Evolutionary conservation across 2,329 filamentous ascomycete species (phyloP).

Genomic region (Alternaria sp.): DNA sequence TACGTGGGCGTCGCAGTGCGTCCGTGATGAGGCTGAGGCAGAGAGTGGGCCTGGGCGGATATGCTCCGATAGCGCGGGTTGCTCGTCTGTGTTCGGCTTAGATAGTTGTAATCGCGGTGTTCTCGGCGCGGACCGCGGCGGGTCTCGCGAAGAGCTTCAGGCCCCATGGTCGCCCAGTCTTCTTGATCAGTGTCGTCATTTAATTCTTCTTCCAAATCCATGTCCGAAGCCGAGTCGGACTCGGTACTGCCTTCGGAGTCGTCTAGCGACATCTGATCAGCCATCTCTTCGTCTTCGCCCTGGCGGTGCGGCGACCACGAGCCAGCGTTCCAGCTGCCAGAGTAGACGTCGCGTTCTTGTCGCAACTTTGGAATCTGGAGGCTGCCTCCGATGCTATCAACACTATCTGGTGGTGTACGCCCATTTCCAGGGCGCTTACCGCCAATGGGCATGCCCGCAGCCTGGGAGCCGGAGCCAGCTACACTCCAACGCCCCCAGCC

Average conservation of each 20-base stretch:
- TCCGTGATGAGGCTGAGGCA: constrained; percentile 28
- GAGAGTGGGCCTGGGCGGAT: constrained; percentile 39
- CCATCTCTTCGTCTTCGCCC: constrained; percentile 61
- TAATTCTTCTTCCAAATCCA: constrained; percentile 74
- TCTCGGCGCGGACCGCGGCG: constrained; percentile 40
- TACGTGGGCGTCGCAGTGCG: constrained; percentile 34
- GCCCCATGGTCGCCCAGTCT: constrained; percentile 91
- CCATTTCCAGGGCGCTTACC: constrained; percentile 40
- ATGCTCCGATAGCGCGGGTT: constrained; percentile 37
- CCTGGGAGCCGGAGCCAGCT: constrained; percentile 60
- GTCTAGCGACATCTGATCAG: constrained; percentile 93
- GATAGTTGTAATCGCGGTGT: constrained; percentile 51
- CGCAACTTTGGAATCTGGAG: constrained; percentile 57
- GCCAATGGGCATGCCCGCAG: constrained; percentile 53
- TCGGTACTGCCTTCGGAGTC: constrained; percentile 71
- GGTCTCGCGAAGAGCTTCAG: constrained; percentile 78
- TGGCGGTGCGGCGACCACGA: constrained; percentile 72
- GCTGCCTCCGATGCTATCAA: constrained; percentile 50
- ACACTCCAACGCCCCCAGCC: constrained; percentile 97
- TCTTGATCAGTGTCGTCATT: constrained; percentile 90
- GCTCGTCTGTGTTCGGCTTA: constrained; percentile 47
- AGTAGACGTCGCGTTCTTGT: constrained; percentile 50
- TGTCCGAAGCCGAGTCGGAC: constrained; percentile 76
- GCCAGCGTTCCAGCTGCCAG: constrained; percentile 71
- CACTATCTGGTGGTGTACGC: constrained; percentile 61